Percentiles rank a stretch among this genome's conserved stretches.
phyloP scores from a whole-genome alignment of 2,329 filamentous ascomycete genomes.

The Emmonsiellopsis sp. region DNA sequence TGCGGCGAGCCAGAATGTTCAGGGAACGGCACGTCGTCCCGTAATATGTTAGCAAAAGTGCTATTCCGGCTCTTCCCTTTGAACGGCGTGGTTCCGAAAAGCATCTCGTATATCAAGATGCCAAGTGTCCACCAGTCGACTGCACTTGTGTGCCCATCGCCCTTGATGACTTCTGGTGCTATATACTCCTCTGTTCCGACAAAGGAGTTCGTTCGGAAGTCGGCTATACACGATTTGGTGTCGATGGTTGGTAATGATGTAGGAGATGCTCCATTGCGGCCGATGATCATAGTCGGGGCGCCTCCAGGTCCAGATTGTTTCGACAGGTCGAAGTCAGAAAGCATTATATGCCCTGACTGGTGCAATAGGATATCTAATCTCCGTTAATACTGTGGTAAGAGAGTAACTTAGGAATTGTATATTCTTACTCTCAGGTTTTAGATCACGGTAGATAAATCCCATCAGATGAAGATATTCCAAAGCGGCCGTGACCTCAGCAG shows the following conservation, averaged over 20 bases:
- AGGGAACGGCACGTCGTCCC: slow-evolving; percentile 92
- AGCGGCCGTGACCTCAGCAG: slow-evolving; percentile 91
- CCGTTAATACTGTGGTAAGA: not conserved
- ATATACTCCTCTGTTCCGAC: slow-evolving; percentile 99
- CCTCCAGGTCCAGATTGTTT: slow-evolving; percentile 96
- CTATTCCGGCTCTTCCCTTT: slow-evolving; percentile 98
- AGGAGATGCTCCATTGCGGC: slow-evolving; percentile 76
- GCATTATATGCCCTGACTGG: slow-evolving; percentile 99
- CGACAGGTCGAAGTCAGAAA: slow-evolving; percentile 96
- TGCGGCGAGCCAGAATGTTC: slow-evolving; percentile 75
- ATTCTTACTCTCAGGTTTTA: slow-evolving; percentile 87
- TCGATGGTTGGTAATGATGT: slow-evolving; percentile 92
- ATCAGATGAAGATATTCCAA: slow-evolving; percentile 95
- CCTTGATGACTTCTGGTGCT: slow-evolving; percentile 96
- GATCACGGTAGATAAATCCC: slow-evolving; percentile 97
- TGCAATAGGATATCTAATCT: slow-evolving; percentile 81
- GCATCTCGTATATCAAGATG: slow-evolving; percentile 97
- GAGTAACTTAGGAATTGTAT: not conserved
- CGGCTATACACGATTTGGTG: slow-evolving; percentile 94
- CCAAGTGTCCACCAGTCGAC: slow-evolving; percentile 99
- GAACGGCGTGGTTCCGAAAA: slow-evolving; percentile 96
- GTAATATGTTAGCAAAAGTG: slow-evolving; percentile 92
- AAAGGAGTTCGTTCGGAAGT: slow-evolving; percentile 97
- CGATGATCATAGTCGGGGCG: slow-evolving; percentile 95
- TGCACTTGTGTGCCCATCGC: slow-evolving; percentile 93